Evolutionary conservation across 225 moss, liverwort and hornwort species (phyloP).

Genomic region (Climacium dendroides): DNA sequence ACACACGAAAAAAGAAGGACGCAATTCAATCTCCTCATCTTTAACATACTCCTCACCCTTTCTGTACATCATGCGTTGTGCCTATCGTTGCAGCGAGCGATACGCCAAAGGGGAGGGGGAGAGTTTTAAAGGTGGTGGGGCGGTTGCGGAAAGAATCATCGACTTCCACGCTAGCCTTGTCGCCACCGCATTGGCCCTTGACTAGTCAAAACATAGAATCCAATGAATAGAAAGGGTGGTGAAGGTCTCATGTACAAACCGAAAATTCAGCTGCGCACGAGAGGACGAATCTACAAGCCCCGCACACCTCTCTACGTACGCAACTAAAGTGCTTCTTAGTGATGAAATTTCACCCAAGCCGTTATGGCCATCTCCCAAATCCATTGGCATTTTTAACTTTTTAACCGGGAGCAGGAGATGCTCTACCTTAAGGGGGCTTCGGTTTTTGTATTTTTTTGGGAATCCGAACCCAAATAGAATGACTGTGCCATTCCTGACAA

Average conservation of each 20-base stretch:
- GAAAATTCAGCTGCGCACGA: accelerated
- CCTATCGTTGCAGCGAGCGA: accelerated
- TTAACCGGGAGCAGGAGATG: background rate
- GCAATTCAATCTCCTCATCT: background rate
- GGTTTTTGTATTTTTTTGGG: background rate
- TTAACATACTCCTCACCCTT: accelerated
- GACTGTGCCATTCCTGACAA: background rate
- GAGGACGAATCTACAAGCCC: too few species aligned
- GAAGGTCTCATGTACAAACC: too few species aligned
- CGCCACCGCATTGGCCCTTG: too few species aligned
- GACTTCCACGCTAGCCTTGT: accelerated
- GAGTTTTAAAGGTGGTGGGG: too few species aligned
- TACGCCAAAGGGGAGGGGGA: accelerated
- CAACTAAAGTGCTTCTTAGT: too few species aligned
- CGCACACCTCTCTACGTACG: too few species aligned
- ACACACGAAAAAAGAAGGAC: background rate
- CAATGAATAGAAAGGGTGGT: too few species aligned
- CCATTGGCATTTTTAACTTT: too few species aligned
- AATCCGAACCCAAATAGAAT: background rate
- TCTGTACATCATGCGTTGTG: accelerated
- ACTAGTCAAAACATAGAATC: too few species aligned
- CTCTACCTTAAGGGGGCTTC: background rate
- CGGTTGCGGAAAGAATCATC: too few species aligned
- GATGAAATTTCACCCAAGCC: too few species aligned
- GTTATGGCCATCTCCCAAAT: too few species aligned